Evolutionary conservation across 805 yeast species (phyloP), one percentile per base, ranked within the genome.

Genomic region (Saturnispora saitoi): DNA sequence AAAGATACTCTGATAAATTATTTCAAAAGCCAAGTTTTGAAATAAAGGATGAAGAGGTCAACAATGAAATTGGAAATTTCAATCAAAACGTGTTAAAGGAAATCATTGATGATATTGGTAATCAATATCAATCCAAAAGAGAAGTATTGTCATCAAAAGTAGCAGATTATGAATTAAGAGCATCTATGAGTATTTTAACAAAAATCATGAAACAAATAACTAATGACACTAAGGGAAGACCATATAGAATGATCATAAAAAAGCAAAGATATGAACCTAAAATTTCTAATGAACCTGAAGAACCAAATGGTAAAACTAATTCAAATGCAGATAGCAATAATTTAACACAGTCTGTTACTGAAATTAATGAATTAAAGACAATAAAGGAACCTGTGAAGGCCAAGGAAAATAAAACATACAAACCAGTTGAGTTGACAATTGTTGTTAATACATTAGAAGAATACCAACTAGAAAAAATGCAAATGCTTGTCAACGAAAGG

Each of bases 131-230:
- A 56, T 50, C 60, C 22, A 51, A 58, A 34, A 52, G 68, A 44
- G 74, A 70, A 47, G 56, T 56, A 7, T 49, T 70, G 26, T 77
- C 80, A 2, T 53, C 76, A 1, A 56, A 59, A 45, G 71, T 84
- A 44, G 95, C 91, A 0, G 80, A 83, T 22, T 62, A 64, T 14
- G 95, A 88, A 61, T 85, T 87, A 62, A 75, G 72, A 53, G 60
- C 76, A 17, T 80, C 89, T 6, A 56, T 84, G 51, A 61, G 69
- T 10, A 60, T 86, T 2, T 70, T 85, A 67, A 63, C 67, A n/a
- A 62, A 67, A 17, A 38, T 81, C 1, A 52, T 83, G 48, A 66
- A 71, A 24, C 51, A 56, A 3, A 63, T 78, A 26, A 60, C 63
- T 0, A 50, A 56, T 5, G 57, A 65, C 3, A 59, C 60, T 8